Evolutionary conservation across 1,284 basidiomycete genomes (phyloP), one percentile per base, ranked within the genome.

Genomic region (Phellinidium pouzarii): DNA sequence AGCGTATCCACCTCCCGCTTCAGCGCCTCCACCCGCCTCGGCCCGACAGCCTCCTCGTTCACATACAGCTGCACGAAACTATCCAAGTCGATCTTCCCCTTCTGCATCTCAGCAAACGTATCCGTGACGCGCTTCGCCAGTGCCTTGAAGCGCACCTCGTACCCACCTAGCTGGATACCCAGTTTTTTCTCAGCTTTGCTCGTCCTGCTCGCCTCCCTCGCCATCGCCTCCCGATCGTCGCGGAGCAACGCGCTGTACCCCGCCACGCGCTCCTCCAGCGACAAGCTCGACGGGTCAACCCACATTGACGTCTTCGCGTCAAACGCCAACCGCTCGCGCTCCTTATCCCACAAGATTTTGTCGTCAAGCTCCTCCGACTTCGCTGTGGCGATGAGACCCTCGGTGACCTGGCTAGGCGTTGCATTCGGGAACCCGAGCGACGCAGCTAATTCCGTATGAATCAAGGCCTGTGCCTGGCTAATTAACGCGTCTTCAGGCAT

Each of bases 151-250:
- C 95, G 81, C 36, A 79, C 78, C 63, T 91, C 82, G 68, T 99
- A 99, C 2, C 96, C 96, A 38, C 94, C 94, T 5, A 99, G 78
- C 20, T 83, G 79, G 59, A 95, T 83, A 11, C 74, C 79, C 17
- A 99, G 80, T 68, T 93, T 94, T 79, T 95, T 97, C 74, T 99
- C 96, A 3, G 78, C 68, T 71, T 98, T 99, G 38, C 80, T 70
- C 0, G 90, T 87, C 62, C 87, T 89, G 44, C 75, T 78, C 0
- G 91, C 91, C 62, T 91, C 87, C 61, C 80, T 82, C n/a, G 82
- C 71, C 84, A 99, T 92, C 43, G 71, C 68, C n/a, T 84, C 82
- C 22, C 85, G 80, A 52, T 76, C 76, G 40, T 80, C 72, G 9
- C 80, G 75, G 50, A 98, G 73, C 45, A 86, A 69, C 5, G 74